Conservation (phyloP, 1,284 basidiomycete species). For the Ganoderma lucidum region DNA sequence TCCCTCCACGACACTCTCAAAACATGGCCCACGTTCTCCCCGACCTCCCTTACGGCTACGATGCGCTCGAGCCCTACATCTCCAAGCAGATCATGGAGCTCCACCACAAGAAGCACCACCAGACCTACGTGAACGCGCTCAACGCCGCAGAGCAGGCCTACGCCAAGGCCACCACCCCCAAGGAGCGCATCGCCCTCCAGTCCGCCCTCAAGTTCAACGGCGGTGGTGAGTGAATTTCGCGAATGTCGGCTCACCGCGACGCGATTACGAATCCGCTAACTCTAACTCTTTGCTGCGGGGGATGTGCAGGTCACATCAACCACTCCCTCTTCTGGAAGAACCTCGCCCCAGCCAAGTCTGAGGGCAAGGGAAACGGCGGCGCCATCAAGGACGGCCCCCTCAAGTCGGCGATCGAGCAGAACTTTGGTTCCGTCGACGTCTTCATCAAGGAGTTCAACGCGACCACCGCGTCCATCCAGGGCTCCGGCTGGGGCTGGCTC, state of each 20-base stretch:
- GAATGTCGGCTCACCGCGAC: neutral
- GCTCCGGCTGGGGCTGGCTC: constrained; percentile 95
- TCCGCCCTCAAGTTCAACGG: constrained; percentile 92
- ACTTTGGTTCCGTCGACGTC: constrained; percentile 85
- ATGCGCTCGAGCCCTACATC: constrained; percentile 84
- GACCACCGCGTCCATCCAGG: constrained; percentile 85
- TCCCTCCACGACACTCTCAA: constrained; percentile 16
- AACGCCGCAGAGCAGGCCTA: constrained; percentile 93
- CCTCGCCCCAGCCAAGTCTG: constrained; percentile 72
- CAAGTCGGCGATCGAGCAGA: constrained; percentile 82
- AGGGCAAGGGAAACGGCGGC: constrained; percentile 63
- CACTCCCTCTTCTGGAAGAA: constrained; percentile 99
- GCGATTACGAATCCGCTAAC: constrained; percentile 14
- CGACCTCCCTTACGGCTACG: constrained; percentile 89
- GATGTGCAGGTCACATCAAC: constrained; percentile 78
- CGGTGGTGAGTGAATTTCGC: constrained; percentile 63
- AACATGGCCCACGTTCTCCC: constrained; percentile 75
- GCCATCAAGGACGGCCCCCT: constrained; percentile 78
- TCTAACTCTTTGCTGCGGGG: neutral
- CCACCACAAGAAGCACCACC: constrained; percentile 97
- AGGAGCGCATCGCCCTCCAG: constrained; percentile 88
- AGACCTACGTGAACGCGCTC: constrained; percentile 90
- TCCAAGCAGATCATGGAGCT: constrained; percentile 89
- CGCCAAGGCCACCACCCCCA: constrained; percentile 69
- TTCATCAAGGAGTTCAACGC: constrained; percentile 85